These are phyloP conservation scores for Penicillium sp. DNA, from an alignment of 2,329 filamentous ascomycete species.

Conservation along the genomic window DNA sequence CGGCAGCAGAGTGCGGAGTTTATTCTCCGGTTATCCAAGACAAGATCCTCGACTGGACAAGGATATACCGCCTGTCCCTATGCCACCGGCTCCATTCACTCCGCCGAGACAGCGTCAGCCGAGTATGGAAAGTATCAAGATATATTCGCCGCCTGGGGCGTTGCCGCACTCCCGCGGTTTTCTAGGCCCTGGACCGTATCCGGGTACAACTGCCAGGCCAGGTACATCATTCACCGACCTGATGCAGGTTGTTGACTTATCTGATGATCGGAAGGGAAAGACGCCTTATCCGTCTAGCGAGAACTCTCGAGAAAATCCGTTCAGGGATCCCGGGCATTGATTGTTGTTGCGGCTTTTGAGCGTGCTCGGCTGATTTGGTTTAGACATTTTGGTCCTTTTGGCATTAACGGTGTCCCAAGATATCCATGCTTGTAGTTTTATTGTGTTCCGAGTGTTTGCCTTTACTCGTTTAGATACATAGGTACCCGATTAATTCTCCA, in stretches of 20 bases:
- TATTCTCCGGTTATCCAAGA: conserved; percentile 29
- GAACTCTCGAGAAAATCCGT: conserved; percentile 6
- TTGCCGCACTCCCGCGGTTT: conserved; percentile 28
- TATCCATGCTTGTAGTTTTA: conserved; percentile 2
- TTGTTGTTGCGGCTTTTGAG: not conserved
- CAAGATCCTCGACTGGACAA: conserved; percentile 20
- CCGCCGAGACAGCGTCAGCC: conserved; percentile 28
- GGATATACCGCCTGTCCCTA: conserved; percentile 22
- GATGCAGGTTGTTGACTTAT: conserved; percentile 39
- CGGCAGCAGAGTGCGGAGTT: conserved; percentile 38
- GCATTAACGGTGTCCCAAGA: conserved; percentile 3
- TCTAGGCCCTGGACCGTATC: conserved; percentile 30
- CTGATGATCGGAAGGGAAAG: conserved; percentile 19
- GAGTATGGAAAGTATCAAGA: conserved; percentile 48
- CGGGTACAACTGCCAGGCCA: conserved; percentile 23
- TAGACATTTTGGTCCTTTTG: not conserved
- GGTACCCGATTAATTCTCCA: not conserved
- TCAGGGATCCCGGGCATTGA: conserved; percentile 3
- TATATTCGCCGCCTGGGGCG: conserved; percentile 46
- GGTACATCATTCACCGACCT: conserved; percentile 41
- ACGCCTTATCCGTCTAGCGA: conserved; percentile 30
- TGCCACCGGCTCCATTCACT: conserved; percentile 18
- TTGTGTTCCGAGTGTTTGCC: not conserved
- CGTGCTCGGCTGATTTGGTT: not conserved
- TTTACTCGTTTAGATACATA: not conserved